A percentile compares a stretch with the other conserved stretches of the same genome.
These are phyloP conservation scores for Pythium brachiatum DNA, from an alignment of 352 stramenopile genomes.

Conservation along the genomic window DNA sequence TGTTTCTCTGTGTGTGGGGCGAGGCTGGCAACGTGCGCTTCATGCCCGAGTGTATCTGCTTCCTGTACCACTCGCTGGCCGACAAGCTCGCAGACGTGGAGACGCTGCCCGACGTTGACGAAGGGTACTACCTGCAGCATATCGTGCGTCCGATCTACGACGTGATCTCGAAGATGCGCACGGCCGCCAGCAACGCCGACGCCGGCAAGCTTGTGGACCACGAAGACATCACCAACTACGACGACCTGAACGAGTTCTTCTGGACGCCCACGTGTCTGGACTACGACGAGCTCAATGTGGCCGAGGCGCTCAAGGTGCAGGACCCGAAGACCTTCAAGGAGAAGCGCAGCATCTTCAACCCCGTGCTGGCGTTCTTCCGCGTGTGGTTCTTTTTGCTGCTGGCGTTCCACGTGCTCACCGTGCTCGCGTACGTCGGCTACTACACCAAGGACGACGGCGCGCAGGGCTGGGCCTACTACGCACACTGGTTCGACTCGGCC, in stretches of 20 bases:
- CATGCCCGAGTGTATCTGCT: slow-evolving; percentile 90
- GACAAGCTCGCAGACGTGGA: slow-evolving; percentile 59
- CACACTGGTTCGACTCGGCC: slow-evolving; percentile 47
- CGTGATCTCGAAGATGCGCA: slow-evolving; percentile 74
- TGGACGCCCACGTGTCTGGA: slow-evolving; percentile 67
- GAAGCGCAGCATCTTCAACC: slow-evolving; percentile 84
- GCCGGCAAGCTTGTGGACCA: slow-evolving; percentile 61
- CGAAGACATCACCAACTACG: slow-evolving; percentile 84
- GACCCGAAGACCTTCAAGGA: slow-evolving; percentile 88
- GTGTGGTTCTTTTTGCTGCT: slow-evolving; percentile 83
- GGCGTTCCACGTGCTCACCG: slow-evolving; percentile 64
- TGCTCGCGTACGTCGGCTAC: slow-evolving; percentile 70
- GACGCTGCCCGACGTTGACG: slow-evolving; percentile 41
- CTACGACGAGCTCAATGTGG: slow-evolving; percentile 68
- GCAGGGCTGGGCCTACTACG: slow-evolving; percentile 56
- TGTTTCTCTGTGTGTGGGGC: slow-evolving; percentile 83
- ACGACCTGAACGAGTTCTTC: slow-evolving; percentile 90
- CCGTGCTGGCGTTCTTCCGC: slow-evolving; percentile 77
- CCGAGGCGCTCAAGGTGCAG: slow-evolving; percentile 48
- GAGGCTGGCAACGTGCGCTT: slow-evolving; percentile 84
- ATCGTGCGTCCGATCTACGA: slow-evolving; percentile 78
- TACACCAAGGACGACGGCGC: slow-evolving; percentile 49
- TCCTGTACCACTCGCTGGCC: slow-evolving; percentile 81
- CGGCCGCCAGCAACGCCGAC: slow-evolving; percentile 32
- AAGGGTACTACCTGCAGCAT: slow-evolving; percentile 63